Percentiles rank a stretch among this genome's conserved stretches.
These are phyloP conservation scores for Rhododendron griersonianum DNA, from an alignment of 148 eudicot species.

Conservation along the genomic window DNA sequence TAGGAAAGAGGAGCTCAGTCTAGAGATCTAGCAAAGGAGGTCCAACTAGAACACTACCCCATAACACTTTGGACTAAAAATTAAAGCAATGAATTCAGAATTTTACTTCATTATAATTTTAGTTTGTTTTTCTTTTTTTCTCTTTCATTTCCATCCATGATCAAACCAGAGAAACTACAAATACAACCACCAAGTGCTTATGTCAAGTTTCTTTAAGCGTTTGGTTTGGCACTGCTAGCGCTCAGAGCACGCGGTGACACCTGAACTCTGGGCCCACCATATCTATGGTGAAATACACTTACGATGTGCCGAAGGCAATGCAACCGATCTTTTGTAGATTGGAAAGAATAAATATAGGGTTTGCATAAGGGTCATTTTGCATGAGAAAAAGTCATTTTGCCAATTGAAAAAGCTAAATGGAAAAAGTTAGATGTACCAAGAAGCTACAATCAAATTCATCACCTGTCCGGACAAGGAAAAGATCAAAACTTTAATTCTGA, in stretches of 20 bases:
- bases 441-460: neutral
- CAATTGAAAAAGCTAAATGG: neutral
- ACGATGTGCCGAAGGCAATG: neutral
- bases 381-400: neutral
- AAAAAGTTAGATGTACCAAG: neutral
- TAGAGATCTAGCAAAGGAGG: too few relatives aligned
- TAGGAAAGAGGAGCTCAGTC: too few relatives aligned
- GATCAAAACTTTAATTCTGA: neutral
- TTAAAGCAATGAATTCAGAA: too few relatives aligned
- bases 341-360: too few relatives aligned
- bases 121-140: too few relatives aligned
- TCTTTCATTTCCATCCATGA: neutral
- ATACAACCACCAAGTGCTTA: too few relatives aligned
- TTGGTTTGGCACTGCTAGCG: too few relatives aligned
- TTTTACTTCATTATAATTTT: neutral
- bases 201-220: too few relatives aligned
- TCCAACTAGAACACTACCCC: too few relatives aligned
- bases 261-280: neutral
- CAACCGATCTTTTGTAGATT: neutral
- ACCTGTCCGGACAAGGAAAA: neutral
- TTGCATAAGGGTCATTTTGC: neutral
- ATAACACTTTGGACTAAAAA: too few relatives aligned
- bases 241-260: too few relatives aligned
- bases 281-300: neutral
- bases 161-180: too few relatives aligned